These are phyloP conservation scores for Debaryomyces udenii DNA, from an alignment of 1,139 yeast genomes.

Conservation along the genomic window DNA sequence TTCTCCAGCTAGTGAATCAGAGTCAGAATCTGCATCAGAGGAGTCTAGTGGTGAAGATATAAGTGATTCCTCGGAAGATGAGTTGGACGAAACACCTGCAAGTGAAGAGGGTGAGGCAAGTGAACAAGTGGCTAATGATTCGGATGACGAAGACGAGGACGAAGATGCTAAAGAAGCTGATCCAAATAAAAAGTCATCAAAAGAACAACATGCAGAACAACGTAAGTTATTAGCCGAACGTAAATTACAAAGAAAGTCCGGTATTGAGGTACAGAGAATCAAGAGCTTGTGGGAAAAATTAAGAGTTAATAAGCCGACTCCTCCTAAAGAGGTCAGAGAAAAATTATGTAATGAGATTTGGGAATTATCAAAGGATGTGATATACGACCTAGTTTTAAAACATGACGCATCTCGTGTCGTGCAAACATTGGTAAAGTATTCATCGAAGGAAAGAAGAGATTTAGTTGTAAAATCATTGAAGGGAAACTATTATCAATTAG, in stretches of 20 bases:
- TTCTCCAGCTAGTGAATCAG: conserved; percentile 20
- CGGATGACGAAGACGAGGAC: conserved; percentile 22
- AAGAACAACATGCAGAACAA: conserved; percentile 83
- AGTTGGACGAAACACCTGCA: conserved; percentile 21
- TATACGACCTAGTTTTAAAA: conserved; percentile 84
- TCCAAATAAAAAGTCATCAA: conserved; percentile 55
- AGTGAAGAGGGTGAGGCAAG: conserved; percentile 19
- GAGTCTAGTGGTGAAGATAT: conserved; percentile 12
- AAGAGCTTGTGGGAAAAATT: conserved; percentile 90
- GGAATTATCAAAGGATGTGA: conserved; percentile 75
- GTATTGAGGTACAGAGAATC: conserved; percentile 81
- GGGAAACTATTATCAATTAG: conserved; percentile 78
- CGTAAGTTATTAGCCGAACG: conserved; percentile 78
- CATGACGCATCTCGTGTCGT: conserved; percentile 97
- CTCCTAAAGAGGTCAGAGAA: conserved; percentile 77
- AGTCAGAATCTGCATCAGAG: conserved; percentile 13
- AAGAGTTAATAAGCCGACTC: conserved; percentile 82
- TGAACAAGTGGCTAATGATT: conserved; percentile 27
- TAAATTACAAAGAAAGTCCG: conserved; percentile 83
- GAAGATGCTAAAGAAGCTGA: conserved; percentile 26
- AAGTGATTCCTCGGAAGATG: conserved; percentile 18
- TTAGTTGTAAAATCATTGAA: conserved; percentile 68
- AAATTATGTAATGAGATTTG: conserved; percentile 83
- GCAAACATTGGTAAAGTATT: conserved; percentile 87
- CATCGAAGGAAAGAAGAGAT: conserved; percentile 78